These are phyloP conservation scores for Fraxinus anomala DNA, from an alignment of 257 asterid species.

Conservation along the genomic window DNA sequence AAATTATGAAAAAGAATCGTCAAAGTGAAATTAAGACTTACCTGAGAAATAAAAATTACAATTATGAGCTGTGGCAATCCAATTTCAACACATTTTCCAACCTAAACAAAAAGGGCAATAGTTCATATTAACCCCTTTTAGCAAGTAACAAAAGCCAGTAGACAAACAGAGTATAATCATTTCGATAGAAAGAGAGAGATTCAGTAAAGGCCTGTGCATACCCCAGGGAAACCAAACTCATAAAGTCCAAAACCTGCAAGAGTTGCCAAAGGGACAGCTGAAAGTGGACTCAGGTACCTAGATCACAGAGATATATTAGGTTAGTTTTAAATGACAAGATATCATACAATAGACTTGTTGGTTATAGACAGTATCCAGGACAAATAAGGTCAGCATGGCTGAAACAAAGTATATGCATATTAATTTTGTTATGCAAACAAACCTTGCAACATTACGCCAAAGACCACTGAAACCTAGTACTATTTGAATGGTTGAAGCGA, in stretches of 20 bases:
- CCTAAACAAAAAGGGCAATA: constrained; percentile 44
- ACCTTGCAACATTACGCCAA: constrained; percentile 79
- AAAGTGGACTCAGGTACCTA: constrained; percentile 77
- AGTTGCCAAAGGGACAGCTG: constrained; percentile 75
- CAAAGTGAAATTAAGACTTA: constrained; percentile 26
- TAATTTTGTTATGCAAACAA: constrained; percentile 21
- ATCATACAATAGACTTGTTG: neutral
- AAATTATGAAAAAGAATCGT: neutral
- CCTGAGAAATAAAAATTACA: constrained; percentile 73
- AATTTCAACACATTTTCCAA: constrained; percentile 82
- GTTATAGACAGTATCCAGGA: neutral
- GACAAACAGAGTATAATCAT: neutral
- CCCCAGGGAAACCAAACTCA: constrained; percentile 84
- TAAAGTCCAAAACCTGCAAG: constrained; percentile 77
- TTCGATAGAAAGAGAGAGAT: neutral
- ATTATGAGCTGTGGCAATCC: constrained; percentile 87
- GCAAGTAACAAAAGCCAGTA: neutral
- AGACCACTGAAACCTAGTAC: constrained; percentile 91
- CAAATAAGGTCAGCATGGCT: neutral
- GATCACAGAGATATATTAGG: neutral
- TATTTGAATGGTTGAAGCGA: constrained; percentile 81
- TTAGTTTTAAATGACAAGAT: neutral
- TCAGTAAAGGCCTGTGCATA: constrained; percentile 33
- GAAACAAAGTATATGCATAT: neutral
- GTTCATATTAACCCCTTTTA: neutral